These are phyloP conservation scores for Aspergillus diversus DNA, from an alignment of 495 filamentous ascomycete genomes.

Conservation along the genomic window DNA sequence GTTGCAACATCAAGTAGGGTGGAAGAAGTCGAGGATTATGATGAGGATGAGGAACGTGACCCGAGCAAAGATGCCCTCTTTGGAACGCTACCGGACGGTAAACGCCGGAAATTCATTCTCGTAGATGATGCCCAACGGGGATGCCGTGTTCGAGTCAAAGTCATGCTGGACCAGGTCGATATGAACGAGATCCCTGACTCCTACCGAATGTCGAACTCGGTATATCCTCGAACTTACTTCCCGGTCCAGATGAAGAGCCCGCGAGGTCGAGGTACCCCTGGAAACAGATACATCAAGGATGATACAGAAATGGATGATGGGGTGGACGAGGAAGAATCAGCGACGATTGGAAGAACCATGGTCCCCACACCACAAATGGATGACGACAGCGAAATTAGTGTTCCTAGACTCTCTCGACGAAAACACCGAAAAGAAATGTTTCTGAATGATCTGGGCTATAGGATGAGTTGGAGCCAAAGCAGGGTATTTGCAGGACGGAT, in stretches of 20 bases:
- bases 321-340: constrained; percentile 57
- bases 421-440: constrained; percentile 77
- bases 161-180: constrained; percentile 84
- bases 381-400: constrained; percentile 69
- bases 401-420: constrained; percentile 69
- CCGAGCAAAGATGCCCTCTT: constrained; percentile 69
- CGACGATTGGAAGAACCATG: constrained; percentile 55
- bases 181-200: constrained; percentile 94
- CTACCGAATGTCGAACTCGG: constrained; percentile 83
- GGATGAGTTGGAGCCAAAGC: constrained; percentile 94
- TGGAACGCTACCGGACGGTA: constrained; percentile 80
- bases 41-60: constrained; percentile 48
- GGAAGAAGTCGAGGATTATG: constrained; percentile 27
- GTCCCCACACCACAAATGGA: constrained; percentile 78
- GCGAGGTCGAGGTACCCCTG: constrained; percentile 62
- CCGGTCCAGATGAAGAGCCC: constrained; percentile 84
- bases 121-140: constrained; percentile 85
- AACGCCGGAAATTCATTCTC: constrained; percentile 93
- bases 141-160: constrained; percentile 79
- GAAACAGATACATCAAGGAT: constrained; percentile 67
- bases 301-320: constrained; percentile 60
- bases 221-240: constrained; percentile 89
- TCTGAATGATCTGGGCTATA: constrained; percentile 89
- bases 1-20: constrained; percentile 45
- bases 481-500: constrained; percentile 81